Percentiles rank a stretch among this genome's conserved stretches.
Evolutionary conservation across 2,329 filamentous ascomycete species (phyloP).

Genomic region (Bisporella sp.): DNA sequence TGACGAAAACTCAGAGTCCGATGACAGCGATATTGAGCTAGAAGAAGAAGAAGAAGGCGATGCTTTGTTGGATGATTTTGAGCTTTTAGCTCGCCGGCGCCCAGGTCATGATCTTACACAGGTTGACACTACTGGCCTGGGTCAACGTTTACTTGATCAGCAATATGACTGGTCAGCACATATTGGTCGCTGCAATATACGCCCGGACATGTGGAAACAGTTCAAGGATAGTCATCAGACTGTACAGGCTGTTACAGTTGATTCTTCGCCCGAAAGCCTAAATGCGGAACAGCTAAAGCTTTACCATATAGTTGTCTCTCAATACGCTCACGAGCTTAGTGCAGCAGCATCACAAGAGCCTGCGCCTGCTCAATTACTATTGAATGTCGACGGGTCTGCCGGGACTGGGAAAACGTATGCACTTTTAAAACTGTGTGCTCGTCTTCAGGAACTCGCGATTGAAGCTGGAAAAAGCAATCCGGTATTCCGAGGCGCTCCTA

Average conservation of each 20-base stretch:
- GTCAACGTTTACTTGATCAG: not conserved
- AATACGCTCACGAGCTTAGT: not conserved
- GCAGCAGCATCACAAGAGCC: not conserved
- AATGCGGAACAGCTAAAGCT: not conserved
- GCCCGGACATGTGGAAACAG: not conserved
- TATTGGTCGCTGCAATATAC: not conserved
- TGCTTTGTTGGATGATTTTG: not conserved
- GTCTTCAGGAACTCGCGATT: not conserved
- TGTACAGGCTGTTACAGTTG: not conserved
- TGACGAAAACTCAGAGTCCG: not conserved
- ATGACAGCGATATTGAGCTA: not conserved
- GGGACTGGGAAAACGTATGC: not conserved
- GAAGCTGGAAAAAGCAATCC: not conserved
- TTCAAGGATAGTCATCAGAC: not conserved
- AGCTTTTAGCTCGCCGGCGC: not conserved
- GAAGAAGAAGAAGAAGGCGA: not conserved
- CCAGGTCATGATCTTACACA: not conserved
- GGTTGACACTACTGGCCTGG: not conserved
- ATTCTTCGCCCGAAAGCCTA: not conserved
- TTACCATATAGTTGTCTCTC: not conserved
- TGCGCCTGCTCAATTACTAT: not conserved
- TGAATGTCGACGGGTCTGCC: not conserved
- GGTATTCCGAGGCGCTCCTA: not conserved
- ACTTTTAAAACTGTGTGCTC: not conserved
- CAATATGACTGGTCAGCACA: not conserved